Evolutionary conservation across 2,329 filamentous ascomycete genomes (phyloP).

Genomic region (Aspergillus pseudotamarii): DNA sequence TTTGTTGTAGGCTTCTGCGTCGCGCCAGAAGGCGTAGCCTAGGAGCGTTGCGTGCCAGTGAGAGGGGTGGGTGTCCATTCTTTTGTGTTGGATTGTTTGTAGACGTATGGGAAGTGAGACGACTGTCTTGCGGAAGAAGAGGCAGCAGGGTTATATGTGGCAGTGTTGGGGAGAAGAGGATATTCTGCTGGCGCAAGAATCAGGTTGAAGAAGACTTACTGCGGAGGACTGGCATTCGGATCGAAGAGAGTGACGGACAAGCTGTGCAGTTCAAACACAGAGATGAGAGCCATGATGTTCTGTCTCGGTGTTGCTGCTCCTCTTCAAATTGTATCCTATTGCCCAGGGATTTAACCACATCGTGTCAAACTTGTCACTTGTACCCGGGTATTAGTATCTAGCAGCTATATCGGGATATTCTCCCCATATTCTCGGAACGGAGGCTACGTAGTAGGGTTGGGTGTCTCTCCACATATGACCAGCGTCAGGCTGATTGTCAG

Average conservation of each 20-base stretch:
- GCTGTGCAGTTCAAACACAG: too few species aligned
- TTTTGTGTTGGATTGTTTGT: not conserved
- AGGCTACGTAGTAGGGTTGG: not conserved
- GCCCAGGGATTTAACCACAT: not conserved
- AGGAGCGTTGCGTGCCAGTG: slow-evolving; percentile 32
- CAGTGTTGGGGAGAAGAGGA: not conserved
- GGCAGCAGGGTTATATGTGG: not conserved
- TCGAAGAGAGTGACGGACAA: not conserved
- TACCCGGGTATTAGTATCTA: too few species aligned
- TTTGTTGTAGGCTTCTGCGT: slow-evolving; percentile 24
- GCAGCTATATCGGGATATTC: not conserved
- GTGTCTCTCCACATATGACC: not conserved
- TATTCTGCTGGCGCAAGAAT: not conserved
- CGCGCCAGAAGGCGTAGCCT: slow-evolving; percentile 33
- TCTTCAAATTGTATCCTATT: not conserved
- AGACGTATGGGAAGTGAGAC: not conserved
- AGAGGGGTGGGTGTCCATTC: slow-evolving; percentile 23
- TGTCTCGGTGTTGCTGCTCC: not conserved
- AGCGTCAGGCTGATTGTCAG: not conserved
- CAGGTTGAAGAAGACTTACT: not conserved
- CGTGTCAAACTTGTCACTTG: not conserved
- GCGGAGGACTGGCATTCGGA: not conserved
- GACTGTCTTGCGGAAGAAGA: not conserved
- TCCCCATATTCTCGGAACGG: not conserved
- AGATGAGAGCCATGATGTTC: not conserved